Evolutionary conservation across 2,329 filamentous ascomycete species (phyloP).

Genomic region (Fusarium liriodendri): DNA sequence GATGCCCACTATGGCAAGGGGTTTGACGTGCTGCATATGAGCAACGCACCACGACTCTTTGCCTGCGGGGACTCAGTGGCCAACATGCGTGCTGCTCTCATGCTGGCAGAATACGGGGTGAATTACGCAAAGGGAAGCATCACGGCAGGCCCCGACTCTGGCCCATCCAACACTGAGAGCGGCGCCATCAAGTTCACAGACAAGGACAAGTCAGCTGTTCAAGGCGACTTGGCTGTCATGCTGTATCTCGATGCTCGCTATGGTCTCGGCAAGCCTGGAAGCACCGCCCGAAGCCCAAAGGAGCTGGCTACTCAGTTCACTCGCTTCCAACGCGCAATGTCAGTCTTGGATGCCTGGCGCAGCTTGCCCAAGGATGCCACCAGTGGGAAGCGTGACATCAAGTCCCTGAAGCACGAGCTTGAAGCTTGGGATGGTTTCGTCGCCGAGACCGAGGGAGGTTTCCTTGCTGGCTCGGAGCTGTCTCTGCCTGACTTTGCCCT

Average conservation of each 20-base stretch:
- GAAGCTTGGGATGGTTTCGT: constrained; percentile 55
- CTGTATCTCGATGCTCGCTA: constrained; percentile 70
- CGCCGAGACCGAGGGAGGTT: constrained; percentile 48
- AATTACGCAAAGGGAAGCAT: constrained; percentile 60
- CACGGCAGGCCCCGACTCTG: constrained; percentile 31
- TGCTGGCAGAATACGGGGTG: constrained; percentile 61
- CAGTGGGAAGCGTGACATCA: constrained; percentile 22
- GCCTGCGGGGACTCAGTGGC: constrained; percentile 58
- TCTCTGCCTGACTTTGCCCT: constrained; percentile 67
- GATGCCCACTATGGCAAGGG: constrained; percentile 78
- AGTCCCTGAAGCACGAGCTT: constrained; percentile 49
- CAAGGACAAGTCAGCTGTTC: constrained; percentile 63
- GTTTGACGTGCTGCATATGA: constrained; percentile 84
- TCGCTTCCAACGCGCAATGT: constrained; percentile 55
- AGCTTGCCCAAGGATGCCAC: constrained; percentile 9
- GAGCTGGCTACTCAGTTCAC: constrained; percentile 53
- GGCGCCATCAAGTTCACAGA: constrained; percentile 63
- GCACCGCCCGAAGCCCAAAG: constrained; percentile 35
- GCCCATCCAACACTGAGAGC: constrained; percentile 1
- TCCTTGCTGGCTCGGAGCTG: constrained; percentile 56
- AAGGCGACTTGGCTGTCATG: constrained; percentile 65
- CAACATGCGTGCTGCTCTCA: constrained; percentile 62
- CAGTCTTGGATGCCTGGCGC: constrained; percentile 53
- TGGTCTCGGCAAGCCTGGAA: constrained; percentile 45
- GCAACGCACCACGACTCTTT: constrained; percentile 62